A percentile compares a stretch with the other conserved stretches of the same genome.
phyloP scores from a whole-genome alignment of 306 rosid species.

The Sechiopsis laciniata region DNA sequence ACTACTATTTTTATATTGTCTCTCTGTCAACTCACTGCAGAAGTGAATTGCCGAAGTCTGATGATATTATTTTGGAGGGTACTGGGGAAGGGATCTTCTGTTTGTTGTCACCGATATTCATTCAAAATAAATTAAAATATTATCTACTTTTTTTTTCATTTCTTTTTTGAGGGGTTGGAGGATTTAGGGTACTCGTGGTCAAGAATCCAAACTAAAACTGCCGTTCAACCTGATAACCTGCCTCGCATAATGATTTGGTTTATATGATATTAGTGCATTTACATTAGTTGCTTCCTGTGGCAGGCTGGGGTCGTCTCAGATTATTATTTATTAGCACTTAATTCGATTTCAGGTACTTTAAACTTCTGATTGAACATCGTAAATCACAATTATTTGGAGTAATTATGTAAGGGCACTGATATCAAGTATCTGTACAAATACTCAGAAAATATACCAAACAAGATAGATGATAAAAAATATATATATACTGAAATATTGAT shows the following conservation, averaged over 20 bases:
- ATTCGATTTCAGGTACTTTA: constrained; percentile 82
- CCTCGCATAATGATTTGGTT: background rate
- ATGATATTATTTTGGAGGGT: background rate
- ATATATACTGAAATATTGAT: no score
- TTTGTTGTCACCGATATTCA: background rate
- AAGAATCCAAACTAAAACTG: background rate
- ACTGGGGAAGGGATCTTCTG: background rate
- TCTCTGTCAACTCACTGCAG: background rate
- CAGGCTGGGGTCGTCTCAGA: constrained; percentile 98
- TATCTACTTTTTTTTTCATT: background rate
- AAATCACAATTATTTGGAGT: background rate
- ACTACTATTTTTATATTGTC: background rate
- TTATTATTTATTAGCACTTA: constrained; percentile 79
- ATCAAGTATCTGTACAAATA: no score
- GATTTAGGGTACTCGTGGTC: background rate
- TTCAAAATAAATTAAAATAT: background rate
- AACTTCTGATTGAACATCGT: background rate
- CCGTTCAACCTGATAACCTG: background rate
- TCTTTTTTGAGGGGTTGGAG: background rate
- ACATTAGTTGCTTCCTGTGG: constrained; percentile 19
- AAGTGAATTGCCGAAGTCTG: background rate
- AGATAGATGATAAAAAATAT: no score
- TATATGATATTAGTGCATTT: constrained; percentile 26
- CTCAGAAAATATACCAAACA: no score
- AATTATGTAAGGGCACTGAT: background rate